A percentile compares a stretch with the other conserved stretches of the same genome.
phyloP scores from a whole-genome alignment of 164 flowering plant species.

The Paratinospora sagittata region DNA sequence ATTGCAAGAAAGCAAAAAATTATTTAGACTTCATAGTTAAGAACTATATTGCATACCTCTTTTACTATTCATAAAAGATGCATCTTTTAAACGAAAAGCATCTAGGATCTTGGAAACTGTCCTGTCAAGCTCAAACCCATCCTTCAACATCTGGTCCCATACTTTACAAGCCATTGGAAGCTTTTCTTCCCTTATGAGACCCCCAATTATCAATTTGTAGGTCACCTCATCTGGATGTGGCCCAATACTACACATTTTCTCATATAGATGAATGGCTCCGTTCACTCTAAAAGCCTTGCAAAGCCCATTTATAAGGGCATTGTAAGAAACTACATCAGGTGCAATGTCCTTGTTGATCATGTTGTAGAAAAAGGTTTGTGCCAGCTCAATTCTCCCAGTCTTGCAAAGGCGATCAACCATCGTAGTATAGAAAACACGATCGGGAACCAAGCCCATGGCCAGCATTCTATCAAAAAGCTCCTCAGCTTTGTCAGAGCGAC shows the following conservation, averaged over 20 bases:
- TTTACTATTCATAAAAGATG: constrained; percentile 17
- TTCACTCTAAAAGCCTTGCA: constrained; percentile 53
- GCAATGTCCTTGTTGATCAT: constrained; percentile 55
- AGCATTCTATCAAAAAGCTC: constrained; percentile 65
- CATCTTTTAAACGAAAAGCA: constrained; percentile 36
- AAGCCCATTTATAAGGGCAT: constrained; percentile 78
- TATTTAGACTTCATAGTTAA: not conserved
- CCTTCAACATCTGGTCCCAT: constrained; percentile 98
- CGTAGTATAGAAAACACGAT: constrained; percentile 53
- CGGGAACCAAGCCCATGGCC: constrained; percentile 49
- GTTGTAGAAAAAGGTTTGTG: constrained; percentile 45
- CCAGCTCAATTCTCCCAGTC: constrained; percentile 50
- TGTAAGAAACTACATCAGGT: constrained; percentile 75
- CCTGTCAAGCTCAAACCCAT: constrained; percentile 79
- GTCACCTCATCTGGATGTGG: constrained; percentile 74
- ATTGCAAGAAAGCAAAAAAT: not conserved
- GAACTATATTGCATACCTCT: constrained; percentile 20
- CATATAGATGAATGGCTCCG: constrained; percentile 62
- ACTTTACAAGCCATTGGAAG: constrained; percentile 55
- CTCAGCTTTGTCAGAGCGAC: constrained; percentile 50
- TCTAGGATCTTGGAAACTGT: constrained; percentile 50
- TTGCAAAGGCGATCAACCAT: constrained; percentile 73
- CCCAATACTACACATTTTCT: constrained; percentile 56
- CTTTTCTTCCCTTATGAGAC: constrained; percentile 60
- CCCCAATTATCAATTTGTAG: constrained; percentile 69